These are phyloP conservation scores for Kondoa subrosea DNA, from an alignment of 768 basidiomycete genomes.

Conservation along the genomic window DNA sequence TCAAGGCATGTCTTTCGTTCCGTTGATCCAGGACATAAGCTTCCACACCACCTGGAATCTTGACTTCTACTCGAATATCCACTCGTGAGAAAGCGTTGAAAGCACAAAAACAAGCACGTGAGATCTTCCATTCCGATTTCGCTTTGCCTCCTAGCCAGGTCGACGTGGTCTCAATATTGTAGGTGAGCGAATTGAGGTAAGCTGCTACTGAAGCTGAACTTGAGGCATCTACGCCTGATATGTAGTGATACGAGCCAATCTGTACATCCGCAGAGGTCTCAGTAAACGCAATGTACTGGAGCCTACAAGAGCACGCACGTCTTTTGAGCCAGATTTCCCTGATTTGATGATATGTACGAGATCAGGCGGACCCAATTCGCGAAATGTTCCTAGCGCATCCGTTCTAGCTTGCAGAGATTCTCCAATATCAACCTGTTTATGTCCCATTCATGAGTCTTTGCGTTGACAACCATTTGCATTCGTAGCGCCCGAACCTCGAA, in stretches of 20 bases:
- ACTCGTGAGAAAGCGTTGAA: conserved; percentile 97
- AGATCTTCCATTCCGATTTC: conserved; percentile 63
- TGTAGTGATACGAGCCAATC: conserved; percentile 92
- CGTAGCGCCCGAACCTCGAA: conserved; percentile 53
- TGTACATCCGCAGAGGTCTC: conserved; percentile 29
- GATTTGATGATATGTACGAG: conserved; percentile 89
- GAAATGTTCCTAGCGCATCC: conserved; percentile 78
- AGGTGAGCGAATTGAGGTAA: conserved; percentile 96
- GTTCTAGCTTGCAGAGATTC: conserved; percentile 78
- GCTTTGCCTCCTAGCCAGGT: conserved; percentile 72
- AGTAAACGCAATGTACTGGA: conserved; percentile 1
- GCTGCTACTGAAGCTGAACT: conserved; percentile 94
- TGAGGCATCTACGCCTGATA: conserved; percentile 96
- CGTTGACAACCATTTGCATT: background rate
- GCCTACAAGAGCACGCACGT: conserved; percentile 42
- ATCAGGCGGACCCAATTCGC: conserved; percentile 94
- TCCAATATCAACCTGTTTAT: conserved; percentile 51
- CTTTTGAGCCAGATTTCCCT: conserved; percentile 63
- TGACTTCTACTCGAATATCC: conserved; percentile 91
- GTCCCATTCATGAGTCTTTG: background rate
- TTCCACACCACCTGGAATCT: conserved; percentile 91
- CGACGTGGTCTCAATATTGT: conserved; percentile 68
- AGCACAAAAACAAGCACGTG: conserved; percentile 72
- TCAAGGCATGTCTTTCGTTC: conserved; percentile 65
- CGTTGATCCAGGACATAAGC: conserved; percentile 86